phyloP scores from a whole-genome alignment of 2,329 filamentous ascomycete genomes.

The Davidsoniella eucalypti region DNA sequence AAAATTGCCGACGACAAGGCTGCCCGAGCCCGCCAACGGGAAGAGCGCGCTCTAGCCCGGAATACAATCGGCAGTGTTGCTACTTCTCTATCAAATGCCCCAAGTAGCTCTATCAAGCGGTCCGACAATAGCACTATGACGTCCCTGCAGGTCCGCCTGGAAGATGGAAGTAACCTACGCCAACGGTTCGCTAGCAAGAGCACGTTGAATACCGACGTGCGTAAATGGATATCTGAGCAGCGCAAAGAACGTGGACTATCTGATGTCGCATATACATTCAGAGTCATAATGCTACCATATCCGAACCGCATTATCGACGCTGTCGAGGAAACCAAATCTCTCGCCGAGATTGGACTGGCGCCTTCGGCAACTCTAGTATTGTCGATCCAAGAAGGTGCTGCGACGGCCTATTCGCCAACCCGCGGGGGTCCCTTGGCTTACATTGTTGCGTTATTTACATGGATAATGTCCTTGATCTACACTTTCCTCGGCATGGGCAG shows the following conservation, averaged over 20 bases:
- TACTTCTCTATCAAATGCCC: slow-evolving; percentile 19
- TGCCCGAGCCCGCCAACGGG: slow-evolving; percentile 40
- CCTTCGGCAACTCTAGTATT: slow-evolving; percentile 75
- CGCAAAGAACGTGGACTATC: slow-evolving; percentile 39
- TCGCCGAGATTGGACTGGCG: slow-evolving; percentile 54
- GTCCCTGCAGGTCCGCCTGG: slow-evolving; percentile 62
- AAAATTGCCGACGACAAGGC: slow-evolving; percentile 63
- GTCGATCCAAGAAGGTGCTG: slow-evolving; percentile 43
- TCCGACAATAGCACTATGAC: slow-evolving; percentile 19
- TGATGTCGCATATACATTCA: slow-evolving; percentile 48
- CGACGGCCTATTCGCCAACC: slow-evolving; percentile 24
- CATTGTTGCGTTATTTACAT: slow-evolving; percentile 21
- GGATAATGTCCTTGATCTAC: slow-evolving; percentile 17
- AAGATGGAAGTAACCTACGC: slow-evolving; percentile 69
- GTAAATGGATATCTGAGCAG: slow-evolving; percentile 58
- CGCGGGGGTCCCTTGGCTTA: slow-evolving; percentile 17
- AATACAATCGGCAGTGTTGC: slow-evolving; percentile 19
- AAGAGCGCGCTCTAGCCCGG: slow-evolving; percentile 16
- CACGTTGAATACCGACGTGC: slow-evolving; percentile 49
- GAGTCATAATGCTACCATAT: slow-evolving; percentile 62
- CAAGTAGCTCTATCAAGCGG: slow-evolving; percentile 20
- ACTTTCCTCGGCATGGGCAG: slow-evolving; percentile 5
- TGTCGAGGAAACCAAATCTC: slow-evolving; percentile 52
- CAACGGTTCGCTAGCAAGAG: slow-evolving; percentile 49
- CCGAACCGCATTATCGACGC: slow-evolving; percentile 61